phyloP scores from a whole-genome alignment of 2,329 filamentous ascomycete genomes.

The Fusarium armeniacum region DNA sequence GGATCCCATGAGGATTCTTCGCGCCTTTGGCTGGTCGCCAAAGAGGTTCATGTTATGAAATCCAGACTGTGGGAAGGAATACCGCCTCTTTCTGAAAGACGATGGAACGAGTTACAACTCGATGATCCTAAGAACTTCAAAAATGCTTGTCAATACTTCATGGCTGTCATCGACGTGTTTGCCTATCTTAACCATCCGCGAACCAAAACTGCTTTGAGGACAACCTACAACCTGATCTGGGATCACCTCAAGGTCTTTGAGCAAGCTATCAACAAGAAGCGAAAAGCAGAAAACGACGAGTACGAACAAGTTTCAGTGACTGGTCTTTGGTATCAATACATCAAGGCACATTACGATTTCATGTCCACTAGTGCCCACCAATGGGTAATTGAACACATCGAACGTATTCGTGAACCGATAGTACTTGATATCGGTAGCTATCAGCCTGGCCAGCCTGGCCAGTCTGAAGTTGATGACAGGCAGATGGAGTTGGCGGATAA shows the following conservation, averaged over 20 bases:
- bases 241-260: slow-evolving; percentile 47
- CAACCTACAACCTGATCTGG: slow-evolving; percentile 50
- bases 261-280: slow-evolving; percentile 44
- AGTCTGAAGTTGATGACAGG: not conserved
- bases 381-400: slow-evolving; percentile 47
- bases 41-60: slow-evolving; percentile 52
- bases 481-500: slow-evolving; percentile 44
- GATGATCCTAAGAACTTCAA: slow-evolving; percentile 45
- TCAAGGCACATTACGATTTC: slow-evolving; percentile 40
- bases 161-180: slow-evolving; percentile 45
- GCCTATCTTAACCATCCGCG: slow-evolving; percentile 46
- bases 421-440: slow-evolving; percentile 20
- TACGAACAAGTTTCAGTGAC: slow-evolving; percentile 35
- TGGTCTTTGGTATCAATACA: slow-evolving; percentile 48
- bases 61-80: slow-evolving; percentile 51
- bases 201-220: slow-evolving; percentile 41
- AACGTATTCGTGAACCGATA: slow-evolving; percentile 40
- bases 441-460: not conserved
- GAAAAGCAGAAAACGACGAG: not conserved
- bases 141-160: slow-evolving; percentile 46
- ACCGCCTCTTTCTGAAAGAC: slow-evolving; percentile 47
- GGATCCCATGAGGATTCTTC: slow-evolving; percentile 42
- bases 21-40: slow-evolving; percentile 41
- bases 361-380: slow-evolving; percentile 43
- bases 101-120: slow-evolving; percentile 46